phyloP scores from a whole-genome alignment of 73 alveolate genomes.

The Paramecium octaurelia region DNA sequence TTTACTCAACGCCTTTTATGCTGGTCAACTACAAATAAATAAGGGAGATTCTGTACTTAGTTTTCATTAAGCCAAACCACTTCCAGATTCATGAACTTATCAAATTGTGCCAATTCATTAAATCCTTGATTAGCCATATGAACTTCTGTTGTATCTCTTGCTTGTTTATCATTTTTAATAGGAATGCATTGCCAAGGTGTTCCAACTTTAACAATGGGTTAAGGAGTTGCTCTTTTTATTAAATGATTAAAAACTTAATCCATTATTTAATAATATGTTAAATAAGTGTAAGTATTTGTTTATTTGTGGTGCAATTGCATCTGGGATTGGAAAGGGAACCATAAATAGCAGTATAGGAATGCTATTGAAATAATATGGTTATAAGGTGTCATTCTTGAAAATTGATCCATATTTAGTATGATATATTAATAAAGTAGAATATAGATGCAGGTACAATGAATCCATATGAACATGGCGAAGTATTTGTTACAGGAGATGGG shows the following conservation, averaged over 20 bases:
- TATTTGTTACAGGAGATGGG: slow-evolving; percentile 75
- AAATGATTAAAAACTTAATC: slow-evolving; percentile 46
- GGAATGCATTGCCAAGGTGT: slow-evolving; percentile 96
- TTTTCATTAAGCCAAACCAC: slow-evolving; percentile 94
- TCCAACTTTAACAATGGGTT: slow-evolving; percentile 64
- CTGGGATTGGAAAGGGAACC: slow-evolving; percentile 80
- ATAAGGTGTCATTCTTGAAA: slow-evolving; percentile 66
- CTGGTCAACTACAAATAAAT: slow-evolving; percentile 61
- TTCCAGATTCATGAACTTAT: slow-evolving; percentile 91
- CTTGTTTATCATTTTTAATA: slow-evolving; percentile 91
- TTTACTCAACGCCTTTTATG: slow-evolving; percentile 80
- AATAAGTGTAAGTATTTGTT: slow-evolving; percentile 52
- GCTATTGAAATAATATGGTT: slow-evolving; percentile 67
- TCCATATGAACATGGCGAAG: slow-evolving; percentile 84
- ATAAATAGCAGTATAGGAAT: slow-evolving; percentile 68
- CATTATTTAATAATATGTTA: slow-evolving; percentile 18
- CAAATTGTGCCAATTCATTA: slow-evolving; percentile 79
- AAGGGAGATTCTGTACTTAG: slow-evolving; percentile 62
- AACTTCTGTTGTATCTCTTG: slow-evolving; percentile 92
- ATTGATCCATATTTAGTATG: slow-evolving; percentile 79
- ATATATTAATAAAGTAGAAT: neutral
- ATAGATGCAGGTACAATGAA: slow-evolving; percentile 85
- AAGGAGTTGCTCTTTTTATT: slow-evolving; percentile 42
- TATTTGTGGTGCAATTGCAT: slow-evolving; percentile 75
- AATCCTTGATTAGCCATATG: slow-evolving; percentile 85